Evolutionary conservation across 2,329 filamentous ascomycete genomes (phyloP), one percentile per base, ranked within the genome.

Genomic region (Leptographium flavum): DNA sequence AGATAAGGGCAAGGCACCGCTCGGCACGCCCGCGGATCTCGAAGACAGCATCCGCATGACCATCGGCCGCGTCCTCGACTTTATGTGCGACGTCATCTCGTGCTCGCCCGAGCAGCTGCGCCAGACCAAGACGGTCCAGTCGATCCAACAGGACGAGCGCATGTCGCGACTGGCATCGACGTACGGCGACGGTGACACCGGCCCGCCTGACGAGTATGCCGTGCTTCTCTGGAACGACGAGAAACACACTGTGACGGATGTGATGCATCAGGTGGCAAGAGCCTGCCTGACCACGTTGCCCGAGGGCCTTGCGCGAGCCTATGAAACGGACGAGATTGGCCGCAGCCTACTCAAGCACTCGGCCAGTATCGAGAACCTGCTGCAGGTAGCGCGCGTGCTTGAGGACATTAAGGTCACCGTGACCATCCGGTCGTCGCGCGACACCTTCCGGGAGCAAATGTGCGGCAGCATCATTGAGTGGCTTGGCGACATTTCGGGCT

Each of bases 361-460:
- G 14, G 70, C 68, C 22, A 80, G 93, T 59, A 67, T 96, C 33
- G 70, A 78, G 25, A 71, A 75, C 32, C 72, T 98, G 13, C 68
- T 98, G 15, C 66, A 67, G 14, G 88, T 92, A 62, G 85, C 88
- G 5, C 83, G 78, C 51, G 80, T 92, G 21, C 84, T 98, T 52
- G 92, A 98, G 62, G 81, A 94, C 49, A 95, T 98, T 61, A 88
- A 94, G 58, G 79, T 98, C 47, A 96, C 92, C 0, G 87, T 95
- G 41, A 98, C 92, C 1, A 87, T 98, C 49, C 79, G 92, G 38
- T 94, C 90, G 10, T 79, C 92, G 5, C 76, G 93, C 54, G 92
- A 98, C 63, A 96, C 87, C 0, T 98, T 96, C 64, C 76, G 92
- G 48, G 92, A 98, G 45, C 85, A 96, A 60, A 98, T 98, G 93